Evolutionary conservation across 306 rosid genomes (phyloP).

Genomic region (Glycine soja): DNA sequence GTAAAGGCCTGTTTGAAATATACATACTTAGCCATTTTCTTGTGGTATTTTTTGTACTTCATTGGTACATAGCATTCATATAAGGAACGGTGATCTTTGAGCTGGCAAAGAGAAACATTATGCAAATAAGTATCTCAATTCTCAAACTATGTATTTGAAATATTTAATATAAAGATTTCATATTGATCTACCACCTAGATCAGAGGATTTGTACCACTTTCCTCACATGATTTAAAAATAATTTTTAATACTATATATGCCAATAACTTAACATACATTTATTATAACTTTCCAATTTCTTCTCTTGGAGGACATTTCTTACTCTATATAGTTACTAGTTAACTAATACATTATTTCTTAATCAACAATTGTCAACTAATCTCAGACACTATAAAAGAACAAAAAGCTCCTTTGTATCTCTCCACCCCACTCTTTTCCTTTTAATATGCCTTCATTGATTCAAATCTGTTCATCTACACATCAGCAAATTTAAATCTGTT

Average conservation of each 20-base stretch:
- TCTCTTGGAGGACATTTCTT: constrained; percentile 6
- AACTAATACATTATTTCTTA: constrained; percentile 4
- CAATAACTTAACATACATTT: constrained; percentile 5
- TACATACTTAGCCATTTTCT: constrained; percentile 84
- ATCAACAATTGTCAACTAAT: constrained; percentile 3
- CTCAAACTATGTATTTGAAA: constrained; percentile 13
- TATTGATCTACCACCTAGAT: constrained; percentile 28
- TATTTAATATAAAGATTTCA: constrained; percentile 1
- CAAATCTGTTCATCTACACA: constrained; percentile 2
- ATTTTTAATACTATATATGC: neutral
- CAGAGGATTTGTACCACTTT: constrained; percentile 23
- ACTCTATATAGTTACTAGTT: neutral
- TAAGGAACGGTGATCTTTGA: constrained; percentile 68
- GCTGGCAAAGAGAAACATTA: constrained; percentile 62
- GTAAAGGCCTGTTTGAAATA: constrained; percentile 36
- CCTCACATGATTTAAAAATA: constrained; percentile 7
- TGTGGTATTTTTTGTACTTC: constrained; percentile 88
- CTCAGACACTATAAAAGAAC: constrained; percentile 11
- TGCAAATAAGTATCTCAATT: constrained; percentile 49
- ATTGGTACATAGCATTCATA: constrained; percentile 95
- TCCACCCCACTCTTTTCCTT: too few relatives aligned
- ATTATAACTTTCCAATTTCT: constrained; percentile 15
- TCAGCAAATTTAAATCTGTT: neutral
- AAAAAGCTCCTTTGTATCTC: neutral
- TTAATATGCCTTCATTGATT: too few relatives aligned